These are phyloP conservation scores for Silene noctiflora DNA, from an alignment of 179 eudicot species.

Conservation along the genomic window DNA sequence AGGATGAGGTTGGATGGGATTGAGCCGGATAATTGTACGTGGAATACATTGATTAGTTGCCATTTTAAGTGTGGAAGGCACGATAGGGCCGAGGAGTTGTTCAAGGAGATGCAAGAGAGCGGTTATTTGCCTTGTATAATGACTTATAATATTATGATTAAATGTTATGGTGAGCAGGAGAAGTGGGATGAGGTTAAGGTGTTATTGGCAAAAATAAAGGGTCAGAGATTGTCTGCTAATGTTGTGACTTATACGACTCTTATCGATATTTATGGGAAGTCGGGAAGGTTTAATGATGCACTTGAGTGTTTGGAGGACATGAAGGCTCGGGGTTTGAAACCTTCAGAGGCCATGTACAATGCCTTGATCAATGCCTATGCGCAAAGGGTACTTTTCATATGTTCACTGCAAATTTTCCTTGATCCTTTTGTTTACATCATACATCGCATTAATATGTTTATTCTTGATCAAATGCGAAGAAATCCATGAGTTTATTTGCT, in stretches of 20 bases:
- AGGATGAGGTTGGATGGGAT: conserved; percentile 77
- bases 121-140: conserved; percentile 74
- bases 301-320: conserved; percentile 90
- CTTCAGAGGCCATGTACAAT: conserved; percentile 86
- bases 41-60: conserved; percentile 91
- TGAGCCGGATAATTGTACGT: conserved; percentile 84
- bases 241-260: conserved; percentile 87
- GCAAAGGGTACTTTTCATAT: conserved; percentile 60
- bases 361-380: conserved; percentile 98
- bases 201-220: conserved; percentile 69
- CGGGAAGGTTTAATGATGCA: conserved; percentile 89
- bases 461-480: background rate
- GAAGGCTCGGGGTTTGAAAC: conserved; percentile 83
- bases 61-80: conserved; percentile 76
- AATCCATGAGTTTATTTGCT: background rate
- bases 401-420: conserved; percentile 2
- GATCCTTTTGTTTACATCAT: background rate
- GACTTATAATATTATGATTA: conserved; percentile 90
- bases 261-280: conserved; percentile 75
- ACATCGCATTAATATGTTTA: background rate
- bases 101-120: conserved; percentile 67
- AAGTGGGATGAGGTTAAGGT: conserved; percentile 70
- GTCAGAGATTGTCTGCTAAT: conserved; percentile 81
- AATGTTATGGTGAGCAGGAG: conserved; percentile 76
- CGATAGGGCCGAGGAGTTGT: conserved; percentile 67